A percentile compares a stretch with the other conserved stretches of the same genome.
phyloP scores from a whole-genome alignment of 2,329 filamentous ascomycete species.

The Venturia pyrina region DNA sequence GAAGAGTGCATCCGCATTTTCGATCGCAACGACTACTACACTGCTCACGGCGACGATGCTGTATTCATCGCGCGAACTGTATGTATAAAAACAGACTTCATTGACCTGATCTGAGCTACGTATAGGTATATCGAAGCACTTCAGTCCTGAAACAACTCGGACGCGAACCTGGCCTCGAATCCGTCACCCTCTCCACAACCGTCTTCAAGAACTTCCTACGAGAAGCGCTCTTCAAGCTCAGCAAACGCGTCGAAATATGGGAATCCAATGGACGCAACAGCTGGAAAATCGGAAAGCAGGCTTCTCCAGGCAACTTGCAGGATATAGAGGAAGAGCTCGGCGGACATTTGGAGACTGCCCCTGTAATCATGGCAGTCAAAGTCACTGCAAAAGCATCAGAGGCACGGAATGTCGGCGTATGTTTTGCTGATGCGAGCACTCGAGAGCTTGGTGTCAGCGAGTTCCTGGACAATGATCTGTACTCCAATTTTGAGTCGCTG shows the following conservation, averaged over 20 bases:
- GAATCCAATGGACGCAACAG: slow-evolving; percentile 69
- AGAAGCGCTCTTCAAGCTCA: slow-evolving; percentile 83
- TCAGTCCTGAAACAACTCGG: slow-evolving; percentile 89
- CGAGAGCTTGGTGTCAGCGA: slow-evolving; percentile 93
- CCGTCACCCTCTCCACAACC: slow-evolving; percentile 89
- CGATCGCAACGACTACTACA: slow-evolving; percentile 91
- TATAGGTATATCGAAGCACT: slow-evolving; percentile 88
- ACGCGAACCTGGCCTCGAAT: slow-evolving; percentile 72
- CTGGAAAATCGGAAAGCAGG: slow-evolving; percentile 87
- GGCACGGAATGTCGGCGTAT: slow-evolving; percentile 80
- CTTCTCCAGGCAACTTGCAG: slow-evolving; percentile 91
- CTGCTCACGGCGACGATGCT: slow-evolving; percentile 80
- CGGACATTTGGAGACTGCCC: slow-evolving; percentile 74
- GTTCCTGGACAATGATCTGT: slow-evolving; percentile 53
- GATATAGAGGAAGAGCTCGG: slow-evolving; percentile 95
- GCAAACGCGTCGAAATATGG: slow-evolving; percentile 88
- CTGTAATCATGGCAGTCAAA: slow-evolving; percentile 92
- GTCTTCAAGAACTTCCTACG: slow-evolving; percentile 93
- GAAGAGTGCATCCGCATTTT: slow-evolving; percentile 80
- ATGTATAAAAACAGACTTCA: slow-evolving; percentile 12
- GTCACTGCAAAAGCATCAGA: slow-evolving; percentile 80
- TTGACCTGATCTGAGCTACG: not conserved
- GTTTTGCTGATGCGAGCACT: slow-evolving; percentile 95
- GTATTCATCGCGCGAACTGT: slow-evolving; percentile 72
- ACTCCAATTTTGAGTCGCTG: slow-evolving; percentile 94